These are phyloP conservation scores for Aegilops speltoides DNA, from an alignment of 176 grass and related monocot species.

Conservation along the genomic window DNA sequence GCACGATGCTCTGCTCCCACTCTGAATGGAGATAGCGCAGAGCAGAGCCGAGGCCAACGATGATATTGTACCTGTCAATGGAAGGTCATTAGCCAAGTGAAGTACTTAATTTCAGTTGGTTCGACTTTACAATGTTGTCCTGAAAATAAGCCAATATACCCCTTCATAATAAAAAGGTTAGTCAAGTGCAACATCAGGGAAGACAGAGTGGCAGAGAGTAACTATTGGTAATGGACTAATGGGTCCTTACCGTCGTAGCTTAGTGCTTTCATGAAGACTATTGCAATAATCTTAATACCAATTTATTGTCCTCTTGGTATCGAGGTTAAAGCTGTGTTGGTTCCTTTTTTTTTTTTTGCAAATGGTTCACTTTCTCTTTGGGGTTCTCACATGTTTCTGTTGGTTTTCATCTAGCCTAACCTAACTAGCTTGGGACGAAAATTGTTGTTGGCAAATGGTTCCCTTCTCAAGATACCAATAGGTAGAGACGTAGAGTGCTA, in stretches of 20 bases:
- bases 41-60: not conserved
- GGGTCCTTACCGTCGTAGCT: not conserved
- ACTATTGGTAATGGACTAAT: not conserved
- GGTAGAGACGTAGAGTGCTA: not conserved
- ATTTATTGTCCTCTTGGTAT: not conserved
- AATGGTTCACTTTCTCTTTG: too few species aligned
- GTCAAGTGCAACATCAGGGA: not conserved
- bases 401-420: too few species aligned
- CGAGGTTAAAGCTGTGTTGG: not conserved
- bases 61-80: conserved; percentile 16
- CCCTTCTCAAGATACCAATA: not conserved
- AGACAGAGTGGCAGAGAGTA: not conserved
- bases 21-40: conserved; percentile 11
- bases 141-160: not conserved
- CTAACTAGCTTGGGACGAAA: too few species aligned
- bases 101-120: not conserved
- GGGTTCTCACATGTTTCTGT: too few species aligned
- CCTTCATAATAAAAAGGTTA: not conserved
- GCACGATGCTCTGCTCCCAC: conserved; percentile 26
- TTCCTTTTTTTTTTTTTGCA: not conserved
- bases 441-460: not conserved
- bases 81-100: not conserved
- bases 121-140: not conserved
- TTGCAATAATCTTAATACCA: not conserved
- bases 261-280: not conserved